Evolutionary conservation across 495 filamentous ascomycete species (phyloP), one percentile per base, ranked within the genome.

Genomic region (Trichoderma gamsii): DNA sequence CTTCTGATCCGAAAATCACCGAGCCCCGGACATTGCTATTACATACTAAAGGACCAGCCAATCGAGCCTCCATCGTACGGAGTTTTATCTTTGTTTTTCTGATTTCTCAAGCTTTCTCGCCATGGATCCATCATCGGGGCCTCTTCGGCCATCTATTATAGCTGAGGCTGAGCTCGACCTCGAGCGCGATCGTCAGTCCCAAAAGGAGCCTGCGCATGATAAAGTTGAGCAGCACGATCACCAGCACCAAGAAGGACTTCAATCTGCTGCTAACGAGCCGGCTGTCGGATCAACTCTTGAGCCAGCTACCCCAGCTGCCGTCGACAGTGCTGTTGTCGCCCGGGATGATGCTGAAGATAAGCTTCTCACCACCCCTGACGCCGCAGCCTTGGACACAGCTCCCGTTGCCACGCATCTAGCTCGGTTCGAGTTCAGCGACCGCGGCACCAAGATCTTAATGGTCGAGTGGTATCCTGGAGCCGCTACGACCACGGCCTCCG

Each of bases 381-480:
- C 29, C 59, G 46, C 29, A 25, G 71, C 69, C 56, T 67, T 68
- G 63, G 46, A 67, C 65, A 51, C 65, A 13, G n/a, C 41, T 25
- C 71, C 69, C 70, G 65, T 88, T 88, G 2, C 56, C 8, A 61
- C 56, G 9, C 65, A 66, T 29, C 79, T 92, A 16, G 90, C 90
- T n/a, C 88, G 91, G 25, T 96, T 93, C 77, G 92, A 94, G 74
- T 92, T 93, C 72, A 66, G 65, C 43, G 91, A 90, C 71, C 90
- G 93, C 46, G 92, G 91, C 11, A 92, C 89, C 41, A 94, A 94
- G 78, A 88, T 96, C 63, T 74, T 93, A 63, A 92, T 93, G 89
- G 84, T 93, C 13, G 90, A 93, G 70, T 93, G 91, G 91, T 87
- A 91, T 70, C 87, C 87, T 43, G 82, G 86, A 41, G 78, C 82